A percentile compares a stretch with the other conserved stretches of the same genome.
Conservation (phyloP, 768 basidiomycete genomes). For the Tylopilus plumbeoviolaceoides region DNA sequence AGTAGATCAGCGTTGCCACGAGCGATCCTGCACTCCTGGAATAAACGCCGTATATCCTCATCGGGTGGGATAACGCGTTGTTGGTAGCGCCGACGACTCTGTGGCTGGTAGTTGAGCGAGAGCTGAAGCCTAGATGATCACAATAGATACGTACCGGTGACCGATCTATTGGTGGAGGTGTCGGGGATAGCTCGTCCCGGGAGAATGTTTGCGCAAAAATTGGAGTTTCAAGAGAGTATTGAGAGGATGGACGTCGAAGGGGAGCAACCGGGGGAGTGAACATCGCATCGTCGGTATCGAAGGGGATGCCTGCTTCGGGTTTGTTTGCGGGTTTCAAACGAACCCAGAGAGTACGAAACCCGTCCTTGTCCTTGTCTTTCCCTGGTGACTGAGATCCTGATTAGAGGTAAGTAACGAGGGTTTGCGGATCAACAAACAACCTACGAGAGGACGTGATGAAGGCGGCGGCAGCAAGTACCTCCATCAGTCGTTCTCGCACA, state of each 20-base stretch:
- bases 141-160: constrained; percentile 14
- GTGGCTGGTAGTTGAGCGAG: not conserved
- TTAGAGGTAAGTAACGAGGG: not conserved
- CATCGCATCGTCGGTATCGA: constrained; percentile 77
- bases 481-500: constrained; percentile 72
- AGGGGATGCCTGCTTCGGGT: constrained; percentile 79
- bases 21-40: constrained; percentile 83
- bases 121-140: not conserved
- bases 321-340: constrained; percentile 77
- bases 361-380: constrained; percentile 39
- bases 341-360: constrained; percentile 73
- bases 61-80: constrained; percentile 62
- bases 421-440: not conserved
- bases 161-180: constrained; percentile 26
- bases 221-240: constrained; percentile 33
- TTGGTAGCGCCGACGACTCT: constrained; percentile 13
- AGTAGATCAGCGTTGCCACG: constrained; percentile 76
- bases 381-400: constrained; percentile 20
- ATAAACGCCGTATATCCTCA: constrained; percentile 78
- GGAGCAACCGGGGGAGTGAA: constrained; percentile 58
- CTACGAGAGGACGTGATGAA: constrained; percentile 38
- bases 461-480: constrained; percentile 79
- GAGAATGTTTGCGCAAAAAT: constrained; percentile 35
- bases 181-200: constrained; percentile 22
- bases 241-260: constrained; percentile 28